Evolutionary conservation across 306 rosid species (phyloP).

Genomic region (Arachis hypogaea): DNA sequence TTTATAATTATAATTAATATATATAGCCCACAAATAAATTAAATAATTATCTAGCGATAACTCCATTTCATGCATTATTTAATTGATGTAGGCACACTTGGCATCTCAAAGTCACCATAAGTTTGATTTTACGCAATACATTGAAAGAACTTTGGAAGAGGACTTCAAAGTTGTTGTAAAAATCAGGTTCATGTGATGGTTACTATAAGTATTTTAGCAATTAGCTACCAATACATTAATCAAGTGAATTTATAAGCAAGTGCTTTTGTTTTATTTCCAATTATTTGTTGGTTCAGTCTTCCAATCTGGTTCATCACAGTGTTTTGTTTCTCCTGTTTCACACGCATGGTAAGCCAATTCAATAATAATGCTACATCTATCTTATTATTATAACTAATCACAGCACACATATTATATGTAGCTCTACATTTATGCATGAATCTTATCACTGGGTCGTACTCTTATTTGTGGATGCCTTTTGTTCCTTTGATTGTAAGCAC

Average conservation of each 20-base stretch:
- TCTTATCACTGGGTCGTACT: conserved; percentile 61
- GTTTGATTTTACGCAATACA: conserved; percentile 80
- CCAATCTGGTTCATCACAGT: conserved; percentile 84
- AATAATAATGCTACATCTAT: too few species aligned
- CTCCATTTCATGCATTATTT: not conserved
- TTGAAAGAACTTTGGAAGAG: conserved; percentile 79
- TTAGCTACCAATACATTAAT: too few species aligned
- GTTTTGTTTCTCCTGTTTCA: conserved; percentile 71
- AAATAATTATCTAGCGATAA: too few species aligned
- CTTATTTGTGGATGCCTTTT: conserved; percentile 82
- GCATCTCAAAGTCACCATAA: conserved; percentile 73
- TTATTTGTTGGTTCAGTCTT: conserved; percentile 50
- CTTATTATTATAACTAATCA: too few species aligned
- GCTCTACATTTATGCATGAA: not conserved
- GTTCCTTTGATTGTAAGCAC: conserved; percentile 81
- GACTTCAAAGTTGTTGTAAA: conserved; percentile 92
- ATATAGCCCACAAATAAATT: too few species aligned
- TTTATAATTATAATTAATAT: too few species aligned
- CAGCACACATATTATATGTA: too few species aligned
- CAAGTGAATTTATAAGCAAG: not conserved
- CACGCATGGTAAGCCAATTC: conserved; percentile 63
- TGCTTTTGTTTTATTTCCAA: not conserved
- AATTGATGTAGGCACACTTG: conserved; percentile 80
- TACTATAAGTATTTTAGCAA: too few species aligned
- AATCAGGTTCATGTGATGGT: conserved; percentile 55